Evolutionary conservation across 2,329 filamentous ascomycete species (phyloP), one percentile per base, ranked within the genome.

Genomic region (Neopestalotiopsis rosae): DNA sequence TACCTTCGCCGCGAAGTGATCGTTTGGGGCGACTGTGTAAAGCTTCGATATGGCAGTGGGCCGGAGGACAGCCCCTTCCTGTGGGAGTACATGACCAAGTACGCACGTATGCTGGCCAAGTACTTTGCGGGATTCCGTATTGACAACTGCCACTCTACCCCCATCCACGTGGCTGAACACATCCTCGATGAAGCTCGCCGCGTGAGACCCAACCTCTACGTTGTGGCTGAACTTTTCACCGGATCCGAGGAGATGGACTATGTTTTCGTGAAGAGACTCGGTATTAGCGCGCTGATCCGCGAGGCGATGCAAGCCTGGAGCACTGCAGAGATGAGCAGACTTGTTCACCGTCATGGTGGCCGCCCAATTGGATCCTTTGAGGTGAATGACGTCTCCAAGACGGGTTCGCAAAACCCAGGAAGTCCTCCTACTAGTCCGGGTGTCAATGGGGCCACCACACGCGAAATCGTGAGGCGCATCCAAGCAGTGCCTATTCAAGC

Each of bases 281-380:
- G 96, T 5, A 87, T 99, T 68, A 97, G 93, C 79, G 94, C 94
- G 6, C 87, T 99, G 65, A 97, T 99, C 73, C 91, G 96, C 69
- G 96, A 99, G 81, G 95, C 95, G 12, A 99, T 99, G 97, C 96
- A 99, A 79, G 93, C 95, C 40, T 98, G 95, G 95, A 95, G 92
- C 77, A 97, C 96, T 1, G 93, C 89, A 12, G 97, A 99, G 80
- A 86, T 99, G 71, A 98, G 95, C 81, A 88, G 95, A 61, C 87
- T 99, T 42, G 95, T 99, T 12, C 97, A 99, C 81, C 92, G 92
- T 71, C 95, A 99, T 79, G 95, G 94, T 40, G 96, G 96, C 49
- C 90, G 94, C 32, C 96, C 97, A 0, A 98, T 99, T 77, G 96
- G 96, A 69, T 98, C 95, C 79, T 98, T 99, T 76, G 95, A 98